A percentile compares a stretch with the other conserved stretches of the same genome.
These are phyloP conservation scores for Cyclocybe cylindracea DNA, from an alignment of 768 basidiomycete genomes.

Conservation along the genomic window DNA sequence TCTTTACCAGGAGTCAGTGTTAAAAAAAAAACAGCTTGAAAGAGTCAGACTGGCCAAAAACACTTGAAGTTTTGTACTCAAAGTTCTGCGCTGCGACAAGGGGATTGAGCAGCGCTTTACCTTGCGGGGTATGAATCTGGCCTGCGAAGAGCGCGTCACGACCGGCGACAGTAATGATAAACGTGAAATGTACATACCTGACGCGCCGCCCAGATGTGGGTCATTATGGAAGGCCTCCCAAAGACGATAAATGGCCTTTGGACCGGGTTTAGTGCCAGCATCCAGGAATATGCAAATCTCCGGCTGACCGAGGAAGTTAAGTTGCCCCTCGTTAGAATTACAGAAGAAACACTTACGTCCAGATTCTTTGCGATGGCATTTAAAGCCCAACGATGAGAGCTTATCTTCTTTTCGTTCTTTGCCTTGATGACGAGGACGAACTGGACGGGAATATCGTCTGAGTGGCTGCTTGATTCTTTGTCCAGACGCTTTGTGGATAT, in stretches of 20 bases:
- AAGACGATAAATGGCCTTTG: slow-evolving; percentile 93
- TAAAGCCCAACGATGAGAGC: slow-evolving; percentile 94
- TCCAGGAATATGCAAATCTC: slow-evolving; percentile 92
- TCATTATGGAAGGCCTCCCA: slow-evolving; percentile 93
- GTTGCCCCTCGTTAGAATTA: background rate
- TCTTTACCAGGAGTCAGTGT: slow-evolving; percentile 43
- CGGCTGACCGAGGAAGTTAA: slow-evolving; percentile 47
- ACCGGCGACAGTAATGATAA: background rate
- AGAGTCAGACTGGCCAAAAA: slow-evolving; percentile 56
- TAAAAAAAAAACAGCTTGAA: background rate
- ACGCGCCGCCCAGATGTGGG: slow-evolving; percentile 78
- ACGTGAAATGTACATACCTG: slow-evolving; percentile 46
- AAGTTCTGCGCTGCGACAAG: slow-evolving; percentile 95
- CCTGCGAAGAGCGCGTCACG: slow-evolving; percentile 25
- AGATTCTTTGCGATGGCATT: slow-evolving; percentile 87
- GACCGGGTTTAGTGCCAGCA: slow-evolving; percentile 95
- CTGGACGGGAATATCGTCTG: slow-evolving; percentile 91
- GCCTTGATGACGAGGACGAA: slow-evolving; percentile 91
- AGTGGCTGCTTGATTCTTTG: slow-evolving; percentile 88
- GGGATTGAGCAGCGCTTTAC: slow-evolving; percentile 88
- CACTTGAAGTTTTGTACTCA: slow-evolving; percentile 98
- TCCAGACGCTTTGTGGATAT: slow-evolving; percentile 89
- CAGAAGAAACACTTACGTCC: slow-evolving; percentile 44
- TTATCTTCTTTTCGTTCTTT: slow-evolving; percentile 95
- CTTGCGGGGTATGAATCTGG: slow-evolving; percentile 94